Conservation (phyloP, 2,329 filamentous ascomycete genomes). For the Colletotrichum sp. region DNA sequence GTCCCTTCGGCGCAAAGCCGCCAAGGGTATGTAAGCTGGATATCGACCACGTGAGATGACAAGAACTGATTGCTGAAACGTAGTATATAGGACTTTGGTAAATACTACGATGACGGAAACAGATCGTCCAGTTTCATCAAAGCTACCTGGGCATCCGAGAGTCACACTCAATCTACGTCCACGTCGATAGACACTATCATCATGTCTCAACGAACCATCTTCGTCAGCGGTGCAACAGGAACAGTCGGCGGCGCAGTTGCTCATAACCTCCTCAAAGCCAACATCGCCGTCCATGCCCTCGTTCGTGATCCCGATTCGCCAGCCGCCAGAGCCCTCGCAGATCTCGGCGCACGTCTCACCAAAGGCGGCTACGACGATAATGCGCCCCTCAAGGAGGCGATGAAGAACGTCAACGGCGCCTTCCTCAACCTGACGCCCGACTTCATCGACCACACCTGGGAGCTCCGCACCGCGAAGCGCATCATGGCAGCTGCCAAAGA, state of each 20-base stretch:
- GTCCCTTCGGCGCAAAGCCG: background rate
- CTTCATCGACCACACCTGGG: conserved; percentile 32
- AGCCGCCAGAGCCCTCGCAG: conserved; percentile 31
- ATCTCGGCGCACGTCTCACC: conserved; percentile 36
- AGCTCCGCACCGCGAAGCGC: conserved; percentile 32
- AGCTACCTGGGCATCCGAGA: background rate
- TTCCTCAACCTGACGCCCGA: conserved; percentile 39
- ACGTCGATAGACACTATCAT: background rate
- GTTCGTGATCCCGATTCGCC: conserved; percentile 34
- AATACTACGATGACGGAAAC: background rate
- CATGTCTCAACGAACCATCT: conserved; percentile 23
- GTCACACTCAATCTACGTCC: background rate
- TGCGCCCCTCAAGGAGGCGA: conserved; percentile 29
- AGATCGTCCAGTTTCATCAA: background rate
- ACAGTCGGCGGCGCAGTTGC: conserved; percentile 42
- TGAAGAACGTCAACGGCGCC: conserved; percentile 33
- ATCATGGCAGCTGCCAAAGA: conserved; percentile 42
- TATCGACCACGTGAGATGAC: background rate
- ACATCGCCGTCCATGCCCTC: conserved; percentile 33
- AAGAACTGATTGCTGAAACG: background rate
- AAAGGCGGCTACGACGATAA: conserved; percentile 37
- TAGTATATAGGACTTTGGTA: background rate
- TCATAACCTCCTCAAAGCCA: conserved; percentile 34
- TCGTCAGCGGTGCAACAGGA: conserved; percentile 45
- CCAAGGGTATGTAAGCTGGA: background rate